Evolutionary conservation across 1,284 basidiomycete genomes (phyloP).

Genomic region (Trametes polyzona): DNA sequence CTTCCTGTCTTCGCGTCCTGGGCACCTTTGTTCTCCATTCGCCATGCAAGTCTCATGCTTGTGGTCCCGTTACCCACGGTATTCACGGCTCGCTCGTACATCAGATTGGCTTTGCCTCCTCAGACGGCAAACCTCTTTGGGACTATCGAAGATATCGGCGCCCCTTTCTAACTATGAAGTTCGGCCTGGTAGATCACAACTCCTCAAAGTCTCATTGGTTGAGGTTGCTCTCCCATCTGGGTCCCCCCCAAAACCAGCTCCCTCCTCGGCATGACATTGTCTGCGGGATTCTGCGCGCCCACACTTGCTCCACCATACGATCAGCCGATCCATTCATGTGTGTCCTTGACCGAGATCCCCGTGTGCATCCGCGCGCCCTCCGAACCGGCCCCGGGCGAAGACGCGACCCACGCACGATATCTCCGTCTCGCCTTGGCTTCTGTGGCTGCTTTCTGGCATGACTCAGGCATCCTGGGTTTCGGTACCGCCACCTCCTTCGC

Average conservation of each 20-base stretch:
- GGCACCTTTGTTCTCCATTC: constrained; percentile 6
- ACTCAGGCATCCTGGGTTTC: background rate
- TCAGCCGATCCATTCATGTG: background rate
- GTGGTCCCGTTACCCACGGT: constrained; percentile 7
- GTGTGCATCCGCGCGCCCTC: background rate
- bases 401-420: constrained; percentile 13
- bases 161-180: background rate
- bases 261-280: background rate
- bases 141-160: constrained; percentile 1
- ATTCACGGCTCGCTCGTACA: constrained; percentile 9
- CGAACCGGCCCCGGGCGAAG: background rate
- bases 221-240: background rate
- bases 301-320: background rate
- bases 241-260: background rate
- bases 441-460: background rate
- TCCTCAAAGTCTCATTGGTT: constrained; percentile 2
- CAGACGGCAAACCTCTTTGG: background rate
- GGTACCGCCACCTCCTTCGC: too few species aligned
- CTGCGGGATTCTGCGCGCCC: background rate
- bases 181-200: background rate
- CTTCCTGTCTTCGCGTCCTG: background rate
- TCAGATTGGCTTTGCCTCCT: background rate
- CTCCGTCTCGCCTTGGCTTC: constrained; percentile 8
- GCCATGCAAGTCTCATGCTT: background rate
- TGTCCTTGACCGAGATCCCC: constrained; percentile 17